phyloP scores from a whole-genome alignment of 371 early-diverging fungal genomes.

The Lichtheimia hyalospora region DNA sequence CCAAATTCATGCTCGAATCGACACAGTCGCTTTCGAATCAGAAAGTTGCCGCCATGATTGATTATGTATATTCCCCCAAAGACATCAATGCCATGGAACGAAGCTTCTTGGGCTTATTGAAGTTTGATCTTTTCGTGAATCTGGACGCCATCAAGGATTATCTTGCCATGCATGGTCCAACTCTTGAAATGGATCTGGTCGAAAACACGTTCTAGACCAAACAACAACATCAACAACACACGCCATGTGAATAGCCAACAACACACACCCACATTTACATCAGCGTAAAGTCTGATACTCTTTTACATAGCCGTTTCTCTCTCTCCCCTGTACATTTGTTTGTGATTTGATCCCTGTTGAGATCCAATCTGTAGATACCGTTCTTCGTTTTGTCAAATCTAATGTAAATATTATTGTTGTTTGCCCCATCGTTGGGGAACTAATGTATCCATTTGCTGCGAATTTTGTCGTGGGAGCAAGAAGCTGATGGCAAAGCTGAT shows the following conservation, averaged over 20 bases:
- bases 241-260: constrained; percentile 2
- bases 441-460: too few species aligned
- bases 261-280: background rate
- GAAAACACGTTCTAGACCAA: constrained; percentile 29
- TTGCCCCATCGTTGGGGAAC: too few species aligned
- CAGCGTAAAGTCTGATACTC: background rate
- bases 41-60: constrained; percentile 61
- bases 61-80: constrained; percentile 58
- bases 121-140: constrained; percentile 48
- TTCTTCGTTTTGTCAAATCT: too few species aligned
- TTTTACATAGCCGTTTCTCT: background rate
- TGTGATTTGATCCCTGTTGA: too few species aligned
- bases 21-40: constrained; percentile 59
- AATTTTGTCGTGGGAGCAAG: too few species aligned
- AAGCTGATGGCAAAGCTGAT: too few species aligned
- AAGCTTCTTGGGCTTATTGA: constrained; percentile 48
- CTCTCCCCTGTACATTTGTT: too few species aligned
- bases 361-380: too few species aligned
- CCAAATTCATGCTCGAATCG: constrained; percentile 66
- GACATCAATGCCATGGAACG: constrained; percentile 62
- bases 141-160: constrained; percentile 45
- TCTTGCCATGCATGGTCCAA: constrained; percentile 41
- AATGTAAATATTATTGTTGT: too few species aligned
- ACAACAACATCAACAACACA: background rate
- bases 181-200: constrained; percentile 48